Evolutionary conservation across 2,329 filamentous ascomycete genomes (phyloP).

Genomic region (Arthrobotrys sinensis): DNA sequence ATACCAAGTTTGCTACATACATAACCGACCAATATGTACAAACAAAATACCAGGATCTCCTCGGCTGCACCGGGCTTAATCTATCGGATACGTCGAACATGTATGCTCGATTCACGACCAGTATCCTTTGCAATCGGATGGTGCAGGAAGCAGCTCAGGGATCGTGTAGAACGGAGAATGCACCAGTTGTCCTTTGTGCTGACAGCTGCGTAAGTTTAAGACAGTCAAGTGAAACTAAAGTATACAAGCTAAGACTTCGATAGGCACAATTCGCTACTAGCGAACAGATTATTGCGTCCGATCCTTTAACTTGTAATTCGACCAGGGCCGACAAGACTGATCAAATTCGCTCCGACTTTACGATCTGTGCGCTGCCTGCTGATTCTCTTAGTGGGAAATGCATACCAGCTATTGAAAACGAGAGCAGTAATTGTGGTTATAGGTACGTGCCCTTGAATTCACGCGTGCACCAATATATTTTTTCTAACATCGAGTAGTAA

Average conservation of each 20-base stretch:
- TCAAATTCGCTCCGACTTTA: constrained; percentile 92
- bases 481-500: constrained; percentile 56
- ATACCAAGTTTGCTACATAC: constrained; percentile 80
- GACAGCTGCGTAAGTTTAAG: constrained; percentile 80
- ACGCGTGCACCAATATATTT: not conserved
- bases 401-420: constrained; percentile 82
- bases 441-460: constrained; percentile 66
- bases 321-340: constrained; percentile 76
- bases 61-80: constrained; percentile 85
- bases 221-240: not conserved
- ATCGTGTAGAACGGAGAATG: constrained; percentile 77
- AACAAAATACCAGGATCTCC: constrained; percentile 81
- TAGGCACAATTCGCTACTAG: constrained; percentile 87
- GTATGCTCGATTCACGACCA: constrained; percentile 94
- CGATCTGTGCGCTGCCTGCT: constrained; percentile 87
- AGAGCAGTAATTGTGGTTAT: constrained; percentile 89
- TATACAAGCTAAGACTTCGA: constrained; percentile 62
- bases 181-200: constrained; percentile 82
- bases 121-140: constrained; percentile 92
- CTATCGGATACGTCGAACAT: constrained; percentile 83
- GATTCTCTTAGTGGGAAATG: constrained; percentile 82
- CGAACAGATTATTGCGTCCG: constrained; percentile 85
- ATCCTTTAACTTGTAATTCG: constrained; percentile 79
- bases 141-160: constrained; percentile 79
- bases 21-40: constrained; percentile 78